Conservation (phyloP, 331 rosid genomes). For the Quercus phellos region DNA sequence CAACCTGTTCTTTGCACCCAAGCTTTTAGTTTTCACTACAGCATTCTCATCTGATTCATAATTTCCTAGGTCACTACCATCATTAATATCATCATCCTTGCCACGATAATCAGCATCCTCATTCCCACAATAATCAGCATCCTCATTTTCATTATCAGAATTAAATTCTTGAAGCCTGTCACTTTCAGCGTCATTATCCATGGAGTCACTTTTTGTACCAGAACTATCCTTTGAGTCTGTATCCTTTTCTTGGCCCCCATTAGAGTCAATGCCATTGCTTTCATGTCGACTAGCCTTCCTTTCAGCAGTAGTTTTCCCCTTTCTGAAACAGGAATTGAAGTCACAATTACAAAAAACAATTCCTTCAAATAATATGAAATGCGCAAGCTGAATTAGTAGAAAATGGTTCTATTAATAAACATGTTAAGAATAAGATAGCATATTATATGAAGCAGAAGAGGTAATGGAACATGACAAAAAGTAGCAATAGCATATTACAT, state of each 20-base stretch:
- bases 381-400: background rate
- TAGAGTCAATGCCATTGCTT: conserved; percentile 1
- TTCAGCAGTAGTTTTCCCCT: conserved; percentile 26
- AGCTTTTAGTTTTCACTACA: conserved; percentile 39
- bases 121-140: conserved; percentile 9
- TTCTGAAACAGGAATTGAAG: conserved; percentile 27
- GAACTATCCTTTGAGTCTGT: conserved; percentile 35
- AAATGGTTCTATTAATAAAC: background rate
- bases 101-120: conserved; percentile 19
- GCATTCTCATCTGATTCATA: conserved; percentile 31
- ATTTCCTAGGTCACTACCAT: conserved; percentile 20
- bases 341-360: background rate
- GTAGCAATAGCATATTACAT: no score
- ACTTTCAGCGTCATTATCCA: conserved; percentile 29
- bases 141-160: conserved; percentile 31
- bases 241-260: conserved; percentile 26
- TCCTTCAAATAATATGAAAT: background rate
- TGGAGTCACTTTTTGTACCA: conserved; percentile 5
- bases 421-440: no score
- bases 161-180: conserved; percentile 16
- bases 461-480: no score
- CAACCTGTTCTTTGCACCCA: conserved; percentile 52
- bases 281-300: conserved; percentile 9
- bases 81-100: conserved; percentile 15
- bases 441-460: no score